Conservation (phyloP, 768 basidiomycete species). For the Royoungia palumana region DNA sequence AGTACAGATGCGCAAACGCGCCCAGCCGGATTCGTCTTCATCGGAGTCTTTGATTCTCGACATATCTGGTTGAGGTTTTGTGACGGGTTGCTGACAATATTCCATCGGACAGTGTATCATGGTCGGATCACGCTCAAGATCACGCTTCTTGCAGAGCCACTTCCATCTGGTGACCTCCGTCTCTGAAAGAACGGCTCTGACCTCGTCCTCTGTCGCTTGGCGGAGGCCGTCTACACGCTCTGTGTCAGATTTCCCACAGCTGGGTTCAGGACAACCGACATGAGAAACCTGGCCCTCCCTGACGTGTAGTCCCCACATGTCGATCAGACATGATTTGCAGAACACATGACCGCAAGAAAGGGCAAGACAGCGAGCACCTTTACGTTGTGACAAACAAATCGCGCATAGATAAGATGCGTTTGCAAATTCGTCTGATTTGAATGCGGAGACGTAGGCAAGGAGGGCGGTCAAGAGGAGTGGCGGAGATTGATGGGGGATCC, state of each 20-base stretch:
- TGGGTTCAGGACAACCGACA: slow-evolving; percentile 79
- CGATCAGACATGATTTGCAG: slow-evolving; percentile 73
- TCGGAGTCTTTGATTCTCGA: slow-evolving; percentile 28
- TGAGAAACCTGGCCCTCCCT: slow-evolving; percentile 70
- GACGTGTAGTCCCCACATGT: slow-evolving; percentile 83
- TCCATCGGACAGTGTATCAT: slow-evolving; percentile 78
- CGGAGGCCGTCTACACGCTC: slow-evolving; percentile 28
- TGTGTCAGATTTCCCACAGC: slow-evolving; percentile 58
- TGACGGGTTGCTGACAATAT: slow-evolving; percentile 78
- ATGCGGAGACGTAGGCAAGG: slow-evolving; percentile 44
- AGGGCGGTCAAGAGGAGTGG: slow-evolving; percentile 48
- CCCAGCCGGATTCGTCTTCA: slow-evolving; percentile 62
- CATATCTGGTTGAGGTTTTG: slow-evolving; percentile 43
- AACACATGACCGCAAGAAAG: slow-evolving; percentile 77
- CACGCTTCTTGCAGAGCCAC: slow-evolving; percentile 70
- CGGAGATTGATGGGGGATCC: slow-evolving; percentile 55
- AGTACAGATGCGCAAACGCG: slow-evolving; percentile 66
- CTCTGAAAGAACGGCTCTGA: slow-evolving; percentile 65
- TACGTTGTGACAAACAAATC: slow-evolving; percentile 70
- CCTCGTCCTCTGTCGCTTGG: slow-evolving; percentile 67
- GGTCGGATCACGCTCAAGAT: slow-evolving; percentile 74
- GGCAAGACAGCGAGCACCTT: slow-evolving; percentile 71
- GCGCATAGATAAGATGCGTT: slow-evolving; percentile 66
- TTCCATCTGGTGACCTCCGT: slow-evolving; percentile 69
- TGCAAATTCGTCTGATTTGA: slow-evolving; percentile 53